Evolutionary conservation across 495 filamentous ascomycete genomes (phyloP).

Genomic region (Daldinia bambusicola): DNA sequence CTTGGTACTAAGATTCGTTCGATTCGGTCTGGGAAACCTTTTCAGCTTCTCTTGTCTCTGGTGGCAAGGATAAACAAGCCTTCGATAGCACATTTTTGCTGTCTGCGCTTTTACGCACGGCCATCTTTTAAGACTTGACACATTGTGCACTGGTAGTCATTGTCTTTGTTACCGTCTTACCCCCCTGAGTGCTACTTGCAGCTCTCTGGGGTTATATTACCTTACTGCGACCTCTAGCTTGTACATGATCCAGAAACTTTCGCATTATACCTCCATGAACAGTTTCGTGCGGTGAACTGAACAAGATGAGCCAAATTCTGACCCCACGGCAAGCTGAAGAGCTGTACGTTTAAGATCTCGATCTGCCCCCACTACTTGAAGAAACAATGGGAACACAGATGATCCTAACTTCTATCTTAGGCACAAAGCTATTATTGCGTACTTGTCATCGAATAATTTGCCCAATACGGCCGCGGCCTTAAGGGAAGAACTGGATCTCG

Average conservation of each 20-base stretch:
- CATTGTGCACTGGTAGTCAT: neutral
- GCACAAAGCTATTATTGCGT: conserved; percentile 91
- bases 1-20: neutral
- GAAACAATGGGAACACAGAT: neutral
- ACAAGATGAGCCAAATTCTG: conserved; percentile 78
- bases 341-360: conserved; percentile 69
- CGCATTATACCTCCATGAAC: conserved; percentile 23
- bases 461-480: conserved; percentile 72
- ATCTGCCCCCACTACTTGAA: neutral
- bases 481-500: conserved; percentile 70
- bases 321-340: conserved; percentile 85
- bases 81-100: neutral
- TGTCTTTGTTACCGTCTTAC: conserved; percentile 20
- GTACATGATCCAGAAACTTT: neutral
- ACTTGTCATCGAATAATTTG: conserved; percentile 78
- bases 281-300: conserved; percentile 23
- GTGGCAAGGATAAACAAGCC: neutral
- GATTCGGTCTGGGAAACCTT: neutral
- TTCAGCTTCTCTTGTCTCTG: neutral
- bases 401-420: conserved; percentile 56
- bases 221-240: neutral
- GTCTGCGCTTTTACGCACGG: conserved; percentile 14
- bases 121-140: conserved; percentile 14
- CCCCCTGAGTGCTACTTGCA: conserved; percentile 4
- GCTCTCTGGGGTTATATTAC: conserved; percentile 7